Evolutionary conservation across 106 monocot species (phyloP).

Genomic region (Hemerocallis citrina): DNA sequence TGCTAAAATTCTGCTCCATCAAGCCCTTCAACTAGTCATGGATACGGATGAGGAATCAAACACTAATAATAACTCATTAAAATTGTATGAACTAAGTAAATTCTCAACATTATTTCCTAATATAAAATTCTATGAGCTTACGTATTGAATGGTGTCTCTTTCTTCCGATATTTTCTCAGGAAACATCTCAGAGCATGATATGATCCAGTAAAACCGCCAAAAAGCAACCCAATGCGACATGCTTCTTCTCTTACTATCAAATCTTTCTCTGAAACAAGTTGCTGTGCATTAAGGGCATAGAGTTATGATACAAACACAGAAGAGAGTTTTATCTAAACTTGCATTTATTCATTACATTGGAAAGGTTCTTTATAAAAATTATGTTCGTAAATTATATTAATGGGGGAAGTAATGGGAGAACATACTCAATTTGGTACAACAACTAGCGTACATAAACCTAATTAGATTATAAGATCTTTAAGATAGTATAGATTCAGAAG

Average conservation of each 20-base stretch:
- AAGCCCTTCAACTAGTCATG: slow-evolving; percentile 83
- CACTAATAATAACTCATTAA: neutral
- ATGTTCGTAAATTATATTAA: too few species aligned
- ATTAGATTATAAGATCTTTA: too few species aligned
- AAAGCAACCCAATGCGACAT: slow-evolving; percentile 91
- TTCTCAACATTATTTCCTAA: too few species aligned
- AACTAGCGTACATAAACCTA: too few species aligned
- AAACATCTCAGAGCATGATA: slow-evolving; percentile 96
- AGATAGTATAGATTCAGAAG: too few species aligned
- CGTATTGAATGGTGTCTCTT: slow-evolving; percentile 93
- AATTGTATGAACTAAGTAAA: neutral
- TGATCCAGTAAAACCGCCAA: slow-evolving; percentile 98
- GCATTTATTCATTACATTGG: neutral
- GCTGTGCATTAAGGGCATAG: slow-evolving; percentile 45
- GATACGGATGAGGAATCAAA: slow-evolving; percentile 28
- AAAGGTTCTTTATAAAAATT: too few species aligned
- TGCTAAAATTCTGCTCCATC: slow-evolving; percentile 99
- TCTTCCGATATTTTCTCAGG: slow-evolving; percentile 65
- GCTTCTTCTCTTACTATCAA: slow-evolving; percentile 99
- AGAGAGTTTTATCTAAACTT: neutral
- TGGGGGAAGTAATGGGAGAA: too few species aligned
- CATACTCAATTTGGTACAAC: too few species aligned
- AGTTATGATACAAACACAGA: neutral
- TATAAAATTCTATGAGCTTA: slow-evolving; percentile 51
- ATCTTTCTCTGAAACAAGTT: slow-evolving; percentile 99